Conservation (phyloP, 2,329 filamentous ascomycete species). For the Aureobasidium leucospermi region DNA sequence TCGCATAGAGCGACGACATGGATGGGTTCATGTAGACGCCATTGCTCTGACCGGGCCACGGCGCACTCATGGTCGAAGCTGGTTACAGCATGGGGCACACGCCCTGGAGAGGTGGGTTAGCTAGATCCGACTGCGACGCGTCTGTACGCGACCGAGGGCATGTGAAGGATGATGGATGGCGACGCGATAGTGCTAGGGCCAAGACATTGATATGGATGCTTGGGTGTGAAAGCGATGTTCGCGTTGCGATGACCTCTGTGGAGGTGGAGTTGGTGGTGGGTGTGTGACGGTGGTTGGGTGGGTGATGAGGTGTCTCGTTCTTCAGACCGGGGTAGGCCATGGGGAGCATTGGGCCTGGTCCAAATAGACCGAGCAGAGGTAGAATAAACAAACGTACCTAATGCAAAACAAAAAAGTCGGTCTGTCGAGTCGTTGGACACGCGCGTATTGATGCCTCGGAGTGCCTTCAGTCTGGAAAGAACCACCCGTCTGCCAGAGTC, state of each 20-base stretch:
- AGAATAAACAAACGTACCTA: constrained; percentile 11
- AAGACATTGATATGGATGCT: background rate
- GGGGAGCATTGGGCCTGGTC: background rate
- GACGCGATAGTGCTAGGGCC: background rate
- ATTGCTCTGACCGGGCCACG: constrained; percentile 17
- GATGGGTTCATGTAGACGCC: constrained; percentile 18
- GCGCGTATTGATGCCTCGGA: constrained; percentile 13
- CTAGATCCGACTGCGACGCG: constrained; percentile 11
- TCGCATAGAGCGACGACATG: constrained; percentile 18
- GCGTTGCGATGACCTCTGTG: background rate
- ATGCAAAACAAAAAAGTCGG: constrained; percentile 12
- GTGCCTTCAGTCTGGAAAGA: constrained; percentile 10
- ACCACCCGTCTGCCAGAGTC: background rate
- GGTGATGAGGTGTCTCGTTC: constrained; percentile 3
- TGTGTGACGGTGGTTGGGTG: constrained; percentile 1
- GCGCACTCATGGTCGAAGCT: constrained; percentile 17
- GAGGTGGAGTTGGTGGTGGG: background rate
- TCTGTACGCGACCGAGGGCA: background rate
- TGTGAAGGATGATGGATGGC: background rate
- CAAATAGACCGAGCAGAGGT: background rate
- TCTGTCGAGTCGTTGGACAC: constrained; percentile 13
- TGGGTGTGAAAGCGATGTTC: background rate
- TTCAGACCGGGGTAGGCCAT: background rate
- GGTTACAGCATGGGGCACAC: constrained; percentile 14
- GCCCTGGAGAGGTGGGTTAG: constrained; percentile 6